These are phyloP conservation scores for Aegilops bicornis DNA, from an alignment of 176 grass and related monocot species.

Conservation along the genomic window DNA sequence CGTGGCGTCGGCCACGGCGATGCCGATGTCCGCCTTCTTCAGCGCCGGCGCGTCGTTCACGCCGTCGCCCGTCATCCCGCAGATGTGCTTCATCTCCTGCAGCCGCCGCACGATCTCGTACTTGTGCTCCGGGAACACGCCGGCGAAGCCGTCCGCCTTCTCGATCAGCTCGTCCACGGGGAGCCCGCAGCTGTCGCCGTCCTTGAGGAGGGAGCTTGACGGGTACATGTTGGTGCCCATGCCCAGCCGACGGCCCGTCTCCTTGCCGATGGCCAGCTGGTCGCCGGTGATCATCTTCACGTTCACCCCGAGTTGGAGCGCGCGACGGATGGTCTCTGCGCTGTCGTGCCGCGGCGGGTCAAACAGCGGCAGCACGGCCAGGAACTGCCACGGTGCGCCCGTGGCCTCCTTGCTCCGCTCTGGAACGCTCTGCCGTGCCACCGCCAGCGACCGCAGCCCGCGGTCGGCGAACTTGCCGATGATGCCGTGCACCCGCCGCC, in stretches of 20 bases:
- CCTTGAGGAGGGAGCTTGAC: constrained; percentile 60
- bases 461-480: constrained; percentile 64
- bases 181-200: constrained; percentile 40
- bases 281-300: constrained; percentile 97
- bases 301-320: constrained; percentile 81
- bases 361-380: constrained; percentile 72
- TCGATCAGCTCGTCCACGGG: constrained; percentile 80
- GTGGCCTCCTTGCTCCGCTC: constrained; percentile 58
- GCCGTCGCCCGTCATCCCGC: constrained; percentile 87
- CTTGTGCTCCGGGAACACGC: constrained; percentile 97
- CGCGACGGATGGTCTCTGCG: constrained; percentile 57
- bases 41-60: constrained; percentile 93
- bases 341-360: constrained; percentile 86
- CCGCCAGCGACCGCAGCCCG: constrained; percentile 59
- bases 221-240: constrained; percentile 98
- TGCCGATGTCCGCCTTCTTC: constrained; percentile 93
- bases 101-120: constrained; percentile 85
- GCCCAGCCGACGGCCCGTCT: constrained; percentile 64
- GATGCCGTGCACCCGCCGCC: constrained; percentile 42
- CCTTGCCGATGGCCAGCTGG: constrained; percentile 88
- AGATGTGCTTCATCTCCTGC: constrained; percentile 79
- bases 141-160: constrained; percentile 84
- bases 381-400: constrained; percentile 70
- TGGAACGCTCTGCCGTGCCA: constrained; percentile 57
- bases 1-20: constrained; percentile 79